phyloP scores from a whole-genome alignment of 140 eudicot genomes.

The Anethum foeniculum region DNA sequence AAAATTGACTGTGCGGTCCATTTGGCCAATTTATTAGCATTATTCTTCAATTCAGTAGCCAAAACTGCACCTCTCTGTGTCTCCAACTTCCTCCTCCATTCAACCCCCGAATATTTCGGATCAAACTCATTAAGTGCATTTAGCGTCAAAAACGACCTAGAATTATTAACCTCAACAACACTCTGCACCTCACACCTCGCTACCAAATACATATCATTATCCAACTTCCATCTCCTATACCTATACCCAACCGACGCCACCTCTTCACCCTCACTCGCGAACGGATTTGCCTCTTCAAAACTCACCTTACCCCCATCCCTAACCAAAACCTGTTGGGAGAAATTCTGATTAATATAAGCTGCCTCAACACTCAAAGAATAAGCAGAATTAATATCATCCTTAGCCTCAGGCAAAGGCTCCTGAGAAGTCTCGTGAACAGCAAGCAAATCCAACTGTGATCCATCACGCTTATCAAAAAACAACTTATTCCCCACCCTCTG shows the following conservation, averaged over 20 bases:
- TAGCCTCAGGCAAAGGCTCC: conserved; percentile 76
- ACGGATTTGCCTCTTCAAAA: conserved; percentile 75
- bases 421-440: conserved; percentile 79
- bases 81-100: conserved; percentile 81
- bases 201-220: conserved; percentile 56
- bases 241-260: conserved; percentile 78
- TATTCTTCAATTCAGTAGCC: conserved; percentile 93
- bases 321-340: conserved; percentile 74
- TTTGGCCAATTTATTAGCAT: conserved; percentile 78
- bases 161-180: conserved; percentile 47
- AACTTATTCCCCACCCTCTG: conserved; percentile 84
- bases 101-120: conserved; percentile 70
- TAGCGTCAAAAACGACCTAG: conserved; percentile 48
- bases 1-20: conserved; percentile 85
- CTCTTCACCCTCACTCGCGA: conserved; percentile 79
- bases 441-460: conserved; percentile 76
- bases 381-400: conserved; percentile 84
- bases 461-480: conserved; percentile 81
- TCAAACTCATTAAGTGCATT: conserved; percentile 86
- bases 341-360: conserved; percentile 75
- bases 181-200: conserved; percentile 88
- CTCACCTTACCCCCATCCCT: conserved; percentile 66
- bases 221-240: conserved; percentile 82
- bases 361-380: conserved; percentile 76
- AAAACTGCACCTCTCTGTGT: conserved; percentile 89